Percentiles rank a stretch among this genome's conserved stretches.
These are phyloP conservation scores for Linum lewisii DNA, from an alignment of 345 rosid species.

Conservation along the genomic window DNA sequence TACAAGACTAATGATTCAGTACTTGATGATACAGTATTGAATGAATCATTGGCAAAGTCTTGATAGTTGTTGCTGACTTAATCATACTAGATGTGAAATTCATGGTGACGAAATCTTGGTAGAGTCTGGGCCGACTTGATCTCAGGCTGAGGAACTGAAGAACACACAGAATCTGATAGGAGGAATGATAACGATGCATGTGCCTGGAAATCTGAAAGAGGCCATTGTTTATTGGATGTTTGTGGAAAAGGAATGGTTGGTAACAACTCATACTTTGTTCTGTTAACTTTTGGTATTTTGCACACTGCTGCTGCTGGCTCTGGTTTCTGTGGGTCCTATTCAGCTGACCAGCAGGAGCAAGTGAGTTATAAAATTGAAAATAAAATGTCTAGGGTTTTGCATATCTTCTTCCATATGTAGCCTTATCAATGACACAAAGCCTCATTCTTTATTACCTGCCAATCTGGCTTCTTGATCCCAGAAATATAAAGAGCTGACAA, in stretches of 20 bases:
- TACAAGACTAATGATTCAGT: too few relatives aligned
- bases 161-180: too few relatives aligned
- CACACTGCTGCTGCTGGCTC: neutral
- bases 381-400: neutral
- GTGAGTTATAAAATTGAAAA: neutral
- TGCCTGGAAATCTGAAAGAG: too few relatives aligned
- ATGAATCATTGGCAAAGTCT: too few relatives aligned
- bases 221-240: neutral
- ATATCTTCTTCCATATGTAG: neutral
- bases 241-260: neutral
- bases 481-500: neutral
- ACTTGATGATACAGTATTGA: too few relatives aligned
- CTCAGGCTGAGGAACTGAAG: too few relatives aligned
- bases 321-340: neutral
- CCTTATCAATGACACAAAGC: neutral
- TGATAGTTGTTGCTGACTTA: too few relatives aligned
- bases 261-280: neutral
- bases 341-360: neutral
- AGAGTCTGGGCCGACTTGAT: too few relatives aligned
- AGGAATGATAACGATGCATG: too few relatives aligned
- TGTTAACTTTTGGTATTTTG: neutral
- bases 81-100: too few relatives aligned
- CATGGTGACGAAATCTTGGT: too few relatives aligned
- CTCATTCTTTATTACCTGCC: neutral
- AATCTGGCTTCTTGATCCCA: neutral